Conservation (phyloP, 805 yeast genomes). For the Spathaspora gorwiae region DNA sequence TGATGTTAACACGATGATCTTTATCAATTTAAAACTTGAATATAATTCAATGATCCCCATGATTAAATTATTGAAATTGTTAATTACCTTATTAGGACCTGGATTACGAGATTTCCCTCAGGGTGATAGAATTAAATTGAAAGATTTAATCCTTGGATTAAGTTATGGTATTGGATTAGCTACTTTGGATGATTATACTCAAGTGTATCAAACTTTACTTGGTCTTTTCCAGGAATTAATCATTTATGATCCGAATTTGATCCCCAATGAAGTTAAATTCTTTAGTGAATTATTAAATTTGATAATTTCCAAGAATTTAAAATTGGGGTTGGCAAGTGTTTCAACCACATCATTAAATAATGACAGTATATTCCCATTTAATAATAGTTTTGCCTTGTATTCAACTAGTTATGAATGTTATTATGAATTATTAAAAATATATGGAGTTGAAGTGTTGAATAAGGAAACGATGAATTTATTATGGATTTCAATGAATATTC, state of each 20-base stretch:
- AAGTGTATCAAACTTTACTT: conserved; percentile 20
- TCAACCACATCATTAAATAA: conserved; percentile 35
- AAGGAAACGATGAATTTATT: conserved; percentile 46
- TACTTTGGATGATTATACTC: conserved; percentile 21
- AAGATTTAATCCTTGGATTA: conserved; percentile 23
- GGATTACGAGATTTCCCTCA: conserved; percentile 20
- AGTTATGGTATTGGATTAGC: conserved; percentile 29
- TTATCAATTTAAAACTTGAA: conserved; percentile 35
- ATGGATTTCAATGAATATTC: conserved; percentile 55
- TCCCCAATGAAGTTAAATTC: conserved; percentile 28
- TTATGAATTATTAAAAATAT: conserved; percentile 52
- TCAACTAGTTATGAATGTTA: conserved; percentile 51
- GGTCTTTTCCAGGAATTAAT: conserved; percentile 32
- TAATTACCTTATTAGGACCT: conserved; percentile 38
- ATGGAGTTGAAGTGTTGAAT: conserved; percentile 41
- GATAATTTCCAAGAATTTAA: conserved; percentile 31
- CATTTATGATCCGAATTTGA: conserved; percentile 33
- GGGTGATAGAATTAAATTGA: conserved; percentile 17
- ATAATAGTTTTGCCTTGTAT: conserved; percentile 37
- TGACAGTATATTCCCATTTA: conserved; percentile 42
- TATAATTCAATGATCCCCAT: conserved; percentile 21
- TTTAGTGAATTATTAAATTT: conserved; percentile 23
- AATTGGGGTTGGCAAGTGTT: conserved; percentile 28
- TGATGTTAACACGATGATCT: conserved; percentile 27
- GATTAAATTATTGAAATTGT: conserved; percentile 23